Evolutionary conservation across 164 flowering plant species (phyloP), one percentile per base, ranked within the genome.

Genomic region (Tetracentron sinense): DNA sequence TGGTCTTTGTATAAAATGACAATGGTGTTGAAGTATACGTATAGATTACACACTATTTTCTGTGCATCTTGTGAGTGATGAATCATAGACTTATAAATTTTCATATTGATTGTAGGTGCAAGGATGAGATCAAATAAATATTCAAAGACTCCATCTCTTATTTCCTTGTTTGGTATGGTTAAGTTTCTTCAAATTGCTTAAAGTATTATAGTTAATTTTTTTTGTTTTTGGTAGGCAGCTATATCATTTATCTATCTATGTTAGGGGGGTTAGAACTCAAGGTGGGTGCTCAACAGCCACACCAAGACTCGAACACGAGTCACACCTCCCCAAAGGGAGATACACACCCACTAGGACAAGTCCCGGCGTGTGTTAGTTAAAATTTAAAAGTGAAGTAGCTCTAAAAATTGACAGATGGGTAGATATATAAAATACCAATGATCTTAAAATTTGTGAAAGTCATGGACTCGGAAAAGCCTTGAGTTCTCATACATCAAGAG

Each of bases 121-220:
- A 77, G 73, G 42, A 56, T 72, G 71, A 72, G 68, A 54, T 42
- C 74, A 30, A 80, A 85, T 72, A 83, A 75, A 67, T 68, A 81
- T 59, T 69, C 84, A 28, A 83, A 70, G 68, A 71, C 81, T 21
- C 89, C 86, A 20, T 88, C 94, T 20, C 74, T 88, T 28, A 64
- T 76, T 49, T 85, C 97, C 46, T 80, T 90, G 73, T 81, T 90
- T 74, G 92, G 94, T 85, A 86, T 47, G 79, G 31, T 38, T 42
- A 26, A 33, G 56, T 73, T 48, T 55, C 26, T 64, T 8, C 23
- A 4, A n/a, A n/a, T n/a, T n/a, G n/a, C n/a, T 7, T 16, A 12
- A 8, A 7, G 15, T 55, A 42, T n/a, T n/a, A 48, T 20, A n/a
- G n/a, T n/a, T n/a, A n/a, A n/a, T n/a, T n/a, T n/a, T n/a, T n/a